Conservation (phyloP, 257 asterid genomes). For the Scutellaria minor region DNA sequence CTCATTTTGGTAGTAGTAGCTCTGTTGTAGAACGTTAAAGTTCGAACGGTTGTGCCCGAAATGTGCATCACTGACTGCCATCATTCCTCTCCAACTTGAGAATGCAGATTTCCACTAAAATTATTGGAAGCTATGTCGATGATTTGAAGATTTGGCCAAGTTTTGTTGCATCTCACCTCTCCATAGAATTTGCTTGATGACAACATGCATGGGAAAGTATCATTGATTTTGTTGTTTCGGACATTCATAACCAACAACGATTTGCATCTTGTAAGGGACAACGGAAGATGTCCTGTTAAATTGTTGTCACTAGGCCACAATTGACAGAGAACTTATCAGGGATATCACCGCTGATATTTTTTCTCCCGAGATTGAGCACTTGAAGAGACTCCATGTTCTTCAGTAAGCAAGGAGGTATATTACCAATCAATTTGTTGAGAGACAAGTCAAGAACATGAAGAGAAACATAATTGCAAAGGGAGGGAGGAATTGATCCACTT, state of each 20-base stretch:
- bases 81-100: constrained; percentile 32
- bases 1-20: constrained; percentile 35
- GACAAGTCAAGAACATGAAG: too few species aligned
- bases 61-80: too few species aligned
- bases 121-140: constrained; percentile 32
- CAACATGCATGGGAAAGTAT: constrained; percentile 37
- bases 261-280: constrained; percentile 44
- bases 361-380: too few species aligned
- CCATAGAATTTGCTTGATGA: constrained; percentile 50
- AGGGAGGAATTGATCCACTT: too few species aligned
- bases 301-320: too few species aligned
- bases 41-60: background rate
- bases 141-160: constrained; percentile 34
- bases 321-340: too few species aligned
- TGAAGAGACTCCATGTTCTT: too few species aligned
- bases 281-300: too few species aligned
- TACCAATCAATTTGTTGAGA: too few species aligned
- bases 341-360: too few species aligned
- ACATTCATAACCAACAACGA: constrained; percentile 44
- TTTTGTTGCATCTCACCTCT: constrained; percentile 31
- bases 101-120: constrained; percentile 29
- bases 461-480: too few species aligned
- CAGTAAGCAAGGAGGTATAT: too few species aligned
- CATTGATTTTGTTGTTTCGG: constrained; percentile 46
- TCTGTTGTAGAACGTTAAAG: background rate